Base-by-base conservation (phyloP, 306 rosid species). In the Citrullus mucosospermus region DNA sequence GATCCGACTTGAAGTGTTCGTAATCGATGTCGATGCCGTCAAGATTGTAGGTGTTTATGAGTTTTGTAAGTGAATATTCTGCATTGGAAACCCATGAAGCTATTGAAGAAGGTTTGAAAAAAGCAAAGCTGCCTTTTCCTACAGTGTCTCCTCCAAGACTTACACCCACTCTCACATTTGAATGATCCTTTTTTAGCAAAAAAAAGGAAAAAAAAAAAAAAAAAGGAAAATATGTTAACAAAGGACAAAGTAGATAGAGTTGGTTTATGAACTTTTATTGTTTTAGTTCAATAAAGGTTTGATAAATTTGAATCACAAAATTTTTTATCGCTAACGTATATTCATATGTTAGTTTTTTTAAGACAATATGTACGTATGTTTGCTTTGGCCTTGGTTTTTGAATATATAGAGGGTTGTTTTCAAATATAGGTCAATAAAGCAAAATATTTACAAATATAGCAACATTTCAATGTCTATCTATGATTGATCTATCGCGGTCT, bases 11-110 rank as follows among this genome's bases (percentile, higher is more conserved):
- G 70, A 93, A 93, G 39, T 91, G 91, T 68, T 93, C 97, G 5
- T 93, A 93, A 67, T 91, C 97, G 6, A 93, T 85, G 79, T 91
- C 96, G 9, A 93, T 88, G 17, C 97, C 93, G 4, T 93, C 98
- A 0, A 91, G 62, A 41, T 90, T 81, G 59, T 87, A 88, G 6
- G 85, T 36, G 22, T 85, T 80, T 80, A 93, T 91, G 76, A 93
- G 86, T 11, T 8, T 56, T 38, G 98, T 90, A 87, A 91, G 93
- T 10, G 98, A 88, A 50, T 87, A 80, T 69, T 89, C 98, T 0
- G 93, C 97, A 38, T 93, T 93, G 6, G 95, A 83, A 25, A 93
- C 90, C 98, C 98, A 91, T 0, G 93, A 87, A 30, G 87, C 90
- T 3, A 88, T 69, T 0, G 93, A 91, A 62, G 90, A 80, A 39